Conservation (phyloP, 179 eudicot genomes). For the Beta lomatogona region DNA sequence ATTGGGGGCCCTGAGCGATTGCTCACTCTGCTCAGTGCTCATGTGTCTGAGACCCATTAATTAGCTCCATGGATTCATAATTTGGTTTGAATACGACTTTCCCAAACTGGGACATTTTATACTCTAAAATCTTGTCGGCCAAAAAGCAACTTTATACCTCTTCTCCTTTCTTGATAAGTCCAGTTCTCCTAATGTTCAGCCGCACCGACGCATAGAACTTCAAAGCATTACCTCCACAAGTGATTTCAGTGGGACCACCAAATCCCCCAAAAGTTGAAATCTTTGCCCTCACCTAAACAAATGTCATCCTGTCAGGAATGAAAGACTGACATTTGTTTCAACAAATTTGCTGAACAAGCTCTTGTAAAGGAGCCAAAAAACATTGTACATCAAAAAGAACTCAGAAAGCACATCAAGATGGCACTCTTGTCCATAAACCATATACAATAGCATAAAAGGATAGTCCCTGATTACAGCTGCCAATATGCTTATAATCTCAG, state of each 20-base stretch:
- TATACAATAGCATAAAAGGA: background rate
- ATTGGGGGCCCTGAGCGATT: no score
- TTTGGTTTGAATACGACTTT: background rate
- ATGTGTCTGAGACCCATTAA: no score
- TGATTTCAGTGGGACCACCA: conserved; percentile 86
- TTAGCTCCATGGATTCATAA: background rate
- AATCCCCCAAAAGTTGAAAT: conserved; percentile 71
- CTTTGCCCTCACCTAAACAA: conserved; percentile 74
- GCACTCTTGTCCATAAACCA: background rate
- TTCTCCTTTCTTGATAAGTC: conserved; percentile 83
- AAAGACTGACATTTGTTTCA: background rate
- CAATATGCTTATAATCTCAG: background rate
- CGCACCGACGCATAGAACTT: conserved; percentile 97
- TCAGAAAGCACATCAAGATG: background rate
- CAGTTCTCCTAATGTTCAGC: conserved; percentile 71
- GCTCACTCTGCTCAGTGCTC: no score
- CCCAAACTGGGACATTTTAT: no score
- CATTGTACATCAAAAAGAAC: background rate
- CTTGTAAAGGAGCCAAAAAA: background rate
- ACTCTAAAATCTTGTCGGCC: background rate
- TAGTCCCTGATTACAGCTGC: background rate
- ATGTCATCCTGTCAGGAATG: conserved; percentile 16
- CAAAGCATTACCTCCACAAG: conserved; percentile 99
- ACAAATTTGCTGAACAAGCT: background rate
- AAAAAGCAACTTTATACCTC: conserved; percentile 36